A percentile compares a stretch with the other conserved stretches of the same genome.
Conservation (phyloP, 306 rosid species). For the Vigna reflexopilosa region DNA sequence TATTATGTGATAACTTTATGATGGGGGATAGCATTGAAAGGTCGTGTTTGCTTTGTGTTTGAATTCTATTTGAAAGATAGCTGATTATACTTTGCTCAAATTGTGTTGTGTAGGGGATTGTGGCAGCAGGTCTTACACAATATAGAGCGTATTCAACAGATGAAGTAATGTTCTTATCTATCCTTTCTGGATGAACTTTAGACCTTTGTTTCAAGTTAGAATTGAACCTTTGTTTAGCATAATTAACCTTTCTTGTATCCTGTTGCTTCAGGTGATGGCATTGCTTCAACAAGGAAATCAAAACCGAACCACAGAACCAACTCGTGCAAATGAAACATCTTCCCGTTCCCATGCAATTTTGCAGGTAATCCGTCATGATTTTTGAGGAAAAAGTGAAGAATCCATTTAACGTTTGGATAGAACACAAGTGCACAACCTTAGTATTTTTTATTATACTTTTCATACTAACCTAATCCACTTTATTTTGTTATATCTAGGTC, state of each 20-base stretch:
- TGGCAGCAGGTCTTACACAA: conserved; percentile 94
- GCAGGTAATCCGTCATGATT: conserved; percentile 62
- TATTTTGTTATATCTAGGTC: conserved; percentile 61
- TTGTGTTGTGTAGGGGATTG: conserved; percentile 70
- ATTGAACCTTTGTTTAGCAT: conserved; percentile 23
- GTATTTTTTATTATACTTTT: background rate
- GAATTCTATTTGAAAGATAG: conserved; percentile 17
- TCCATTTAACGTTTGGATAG: too few species aligned
- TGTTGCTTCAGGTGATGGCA: conserved; percentile 82
- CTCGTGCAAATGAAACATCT: conserved; percentile 94
- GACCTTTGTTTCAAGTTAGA: conserved; percentile 25
- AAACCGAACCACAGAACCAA: conserved; percentile 96
- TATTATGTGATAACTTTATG: background rate
- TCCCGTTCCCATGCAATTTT: conserved; percentile 97
- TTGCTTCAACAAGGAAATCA: conserved; percentile 95
- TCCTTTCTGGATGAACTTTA: background rate
- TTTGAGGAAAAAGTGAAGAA: background rate
- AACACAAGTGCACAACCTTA: too few species aligned
- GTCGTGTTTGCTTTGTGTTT: conserved; percentile 18
- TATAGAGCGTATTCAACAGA: conserved; percentile 96
- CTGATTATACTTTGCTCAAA: conserved; percentile 31
- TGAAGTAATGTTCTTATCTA: conserved; percentile 64
- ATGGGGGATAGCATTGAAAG: background rate
- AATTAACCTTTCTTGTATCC: conserved; percentile 22
- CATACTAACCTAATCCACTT: conserved; percentile 36